Evolutionary conservation across 1,284 basidiomycete species (phyloP), one percentile per base, ranked within the genome.

Genomic region (Mycocalia duriaeana): DNA sequence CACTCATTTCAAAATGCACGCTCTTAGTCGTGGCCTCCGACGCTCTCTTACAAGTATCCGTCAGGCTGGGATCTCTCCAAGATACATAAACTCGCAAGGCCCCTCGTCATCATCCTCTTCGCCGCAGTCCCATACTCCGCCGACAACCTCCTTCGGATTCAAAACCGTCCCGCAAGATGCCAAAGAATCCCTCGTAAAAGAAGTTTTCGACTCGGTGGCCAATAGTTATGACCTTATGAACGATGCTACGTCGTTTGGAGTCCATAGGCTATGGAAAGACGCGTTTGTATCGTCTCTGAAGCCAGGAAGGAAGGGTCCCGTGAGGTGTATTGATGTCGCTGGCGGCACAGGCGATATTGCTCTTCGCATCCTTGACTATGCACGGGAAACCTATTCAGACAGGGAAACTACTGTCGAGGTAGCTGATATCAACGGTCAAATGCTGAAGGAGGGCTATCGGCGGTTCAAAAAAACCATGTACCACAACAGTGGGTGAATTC

Each of bases 281-380:
- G 79, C 85, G 37, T 94, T 92, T 64, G 89, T 99, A 35, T 77
- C 82, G 5, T 72, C 76, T 3, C 72, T 99, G 50, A 81, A 87
- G 56, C 95, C 95, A 1, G 89, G 89, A 20, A 75, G 77, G 48
- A 80, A 75, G 42, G 85, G 85, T 0, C 77, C 85, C 0, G 61
- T 81, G 62, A 81, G 78, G 54, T 96, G 93, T 65, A 85, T 99
- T 46, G 96, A 99, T 63, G 92, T 99, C 25, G 96, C 95, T 0
- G 96, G 96, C 34, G 96, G 96, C 36, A 99, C 94, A 5, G 96
- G 96, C 14, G 96, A 99, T 72, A 95, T 99, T 64, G 96, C 95
- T 3, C 76, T 97, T 48, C 77, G 95, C 28, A 89, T 99, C 53
- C 74, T 99, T 42, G 94, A 99, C 71, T 79, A 90, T 58, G 94